Conservation (phyloP, 306 rosid species). For the Rosa chinensis region DNA sequence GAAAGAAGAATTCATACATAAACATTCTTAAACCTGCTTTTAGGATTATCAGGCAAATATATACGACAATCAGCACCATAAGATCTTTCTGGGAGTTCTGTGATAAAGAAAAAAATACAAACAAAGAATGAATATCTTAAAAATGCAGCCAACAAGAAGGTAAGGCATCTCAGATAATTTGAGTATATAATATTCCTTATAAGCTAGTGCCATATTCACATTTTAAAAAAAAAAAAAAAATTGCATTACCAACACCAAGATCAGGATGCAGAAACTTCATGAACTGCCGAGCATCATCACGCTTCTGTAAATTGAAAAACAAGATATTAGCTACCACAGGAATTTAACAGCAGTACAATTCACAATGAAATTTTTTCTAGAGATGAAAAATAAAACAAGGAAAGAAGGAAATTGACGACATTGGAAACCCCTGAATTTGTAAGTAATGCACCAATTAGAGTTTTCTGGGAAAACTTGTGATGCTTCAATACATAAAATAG, state of each 20-base stretch:
- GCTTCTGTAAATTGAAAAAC: constrained; percentile 58
- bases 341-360: background rate
- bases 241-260: constrained; percentile 87
- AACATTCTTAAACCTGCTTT: constrained; percentile 98
- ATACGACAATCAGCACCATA: constrained; percentile 97
- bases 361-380: background rate
- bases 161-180: background rate
- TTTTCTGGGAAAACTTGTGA: background rate
- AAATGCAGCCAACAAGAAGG: background rate
- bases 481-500: background rate
- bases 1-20: constrained; percentile 88
- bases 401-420: background rate
- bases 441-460: background rate
- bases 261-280: constrained; percentile 99
- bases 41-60: constrained; percentile 84
- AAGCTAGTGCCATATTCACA: constrained; percentile 12
- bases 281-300: constrained; percentile 94
- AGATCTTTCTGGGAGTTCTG: constrained; percentile 98
- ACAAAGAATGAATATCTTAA: constrained; percentile 22
- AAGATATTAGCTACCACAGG: constrained; percentile 16
- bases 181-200: constrained; percentile 7
- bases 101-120: constrained; percentile 22
- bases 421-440: background rate
- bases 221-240: constrained; percentile 6
- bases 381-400: background rate